phyloP scores from a whole-genome alignment of 2,329 filamentous ascomycete species.

The Aureobasidium sp. region DNA sequence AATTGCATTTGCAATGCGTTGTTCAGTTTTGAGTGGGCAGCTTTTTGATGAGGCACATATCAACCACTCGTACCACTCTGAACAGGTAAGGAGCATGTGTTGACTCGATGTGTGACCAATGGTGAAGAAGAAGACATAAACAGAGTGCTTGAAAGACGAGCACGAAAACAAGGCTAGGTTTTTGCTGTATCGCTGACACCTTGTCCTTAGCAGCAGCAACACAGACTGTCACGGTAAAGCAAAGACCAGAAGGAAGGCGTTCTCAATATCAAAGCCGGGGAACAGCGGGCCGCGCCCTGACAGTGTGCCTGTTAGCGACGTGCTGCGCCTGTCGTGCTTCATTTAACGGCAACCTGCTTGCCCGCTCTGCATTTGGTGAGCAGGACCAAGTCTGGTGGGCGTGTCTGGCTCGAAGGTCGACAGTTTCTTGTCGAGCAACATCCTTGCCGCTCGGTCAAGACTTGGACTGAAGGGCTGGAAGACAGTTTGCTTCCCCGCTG shows the following conservation, averaged over 20 bases:
- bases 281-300: slow-evolving; percentile 1
- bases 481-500: background rate
- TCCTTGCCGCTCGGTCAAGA: background rate
- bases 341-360: background rate
- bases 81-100: background rate
- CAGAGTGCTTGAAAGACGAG: background rate
- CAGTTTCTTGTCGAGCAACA: background rate
- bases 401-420: background rate
- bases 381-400: background rate
- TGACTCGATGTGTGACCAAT: background rate
- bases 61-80: background rate
- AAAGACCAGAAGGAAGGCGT: background rate
- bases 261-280: background rate
- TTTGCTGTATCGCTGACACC: background rate
- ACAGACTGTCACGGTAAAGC: background rate
- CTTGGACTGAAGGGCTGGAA: background rate
- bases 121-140: background rate
- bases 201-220: background rate
- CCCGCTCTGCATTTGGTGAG: background rate
- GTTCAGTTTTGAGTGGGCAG: slow-evolving; percentile 5
- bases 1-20: background rate
- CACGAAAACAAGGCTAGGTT: background rate
- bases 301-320: background rate
- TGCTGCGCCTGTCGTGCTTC: background rate
- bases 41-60: background rate